These are phyloP conservation scores for Puccinia hordei DNA, from an alignment of 1,284 basidiomycete genomes.

Conservation along the genomic window DNA sequence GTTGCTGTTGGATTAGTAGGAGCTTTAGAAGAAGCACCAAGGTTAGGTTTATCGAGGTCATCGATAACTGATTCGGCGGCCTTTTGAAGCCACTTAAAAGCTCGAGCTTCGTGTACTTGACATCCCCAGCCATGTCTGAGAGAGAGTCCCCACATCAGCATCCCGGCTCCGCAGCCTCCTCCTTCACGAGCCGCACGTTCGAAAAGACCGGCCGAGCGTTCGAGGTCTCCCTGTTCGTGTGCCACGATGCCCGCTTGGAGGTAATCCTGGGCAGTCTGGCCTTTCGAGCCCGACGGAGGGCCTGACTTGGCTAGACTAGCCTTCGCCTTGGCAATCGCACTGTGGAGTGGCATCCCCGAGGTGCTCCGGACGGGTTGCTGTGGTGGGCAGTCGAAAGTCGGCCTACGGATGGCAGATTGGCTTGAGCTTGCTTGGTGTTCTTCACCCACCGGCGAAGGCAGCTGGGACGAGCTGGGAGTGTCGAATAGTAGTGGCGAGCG, in stretches of 20 bases:
- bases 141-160: slow-evolving; percentile 89
- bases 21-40: slow-evolving; percentile 55
- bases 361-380: neutral
- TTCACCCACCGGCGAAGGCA: neutral
- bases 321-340: slow-evolving; percentile 47
- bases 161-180: slow-evolving; percentile 82
- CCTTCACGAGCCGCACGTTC: slow-evolving; percentile 73
- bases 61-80: slow-evolving; percentile 78
- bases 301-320: slow-evolving; percentile 16
- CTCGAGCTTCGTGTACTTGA: slow-evolving; percentile 67
- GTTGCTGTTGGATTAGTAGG: slow-evolving; percentile 56
- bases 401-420: too few species aligned
- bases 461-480: neutral
- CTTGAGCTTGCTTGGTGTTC: too few species aligned
- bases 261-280: slow-evolving; percentile 31
- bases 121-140: slow-evolving; percentile 81
- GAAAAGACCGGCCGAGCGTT: slow-evolving; percentile 74
- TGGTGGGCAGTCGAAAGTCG: neutral
- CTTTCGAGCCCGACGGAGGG: neutral
- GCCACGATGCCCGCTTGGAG: slow-evolving; percentile 71
- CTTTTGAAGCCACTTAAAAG: slow-evolving; percentile 77
- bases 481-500: neutral
- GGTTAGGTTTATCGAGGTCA: slow-evolving; percentile 67
- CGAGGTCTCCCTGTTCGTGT: slow-evolving; percentile 75
- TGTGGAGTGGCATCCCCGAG: neutral